Evolutionary conservation across 805 yeast genomes (phyloP).

Genomic region (Martiniozyma abietophila): DNA sequence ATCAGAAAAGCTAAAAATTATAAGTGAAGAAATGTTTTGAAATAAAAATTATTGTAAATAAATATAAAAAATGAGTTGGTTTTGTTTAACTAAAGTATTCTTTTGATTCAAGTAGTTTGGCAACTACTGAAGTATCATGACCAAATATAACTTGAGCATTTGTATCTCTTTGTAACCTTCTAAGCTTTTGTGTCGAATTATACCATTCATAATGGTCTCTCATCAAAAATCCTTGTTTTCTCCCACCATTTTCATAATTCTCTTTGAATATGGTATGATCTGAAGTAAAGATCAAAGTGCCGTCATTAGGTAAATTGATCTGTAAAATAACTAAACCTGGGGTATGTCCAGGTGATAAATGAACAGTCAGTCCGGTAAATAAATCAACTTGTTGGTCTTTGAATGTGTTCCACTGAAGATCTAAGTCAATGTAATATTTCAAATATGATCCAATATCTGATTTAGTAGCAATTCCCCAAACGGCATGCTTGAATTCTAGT

Average conservation of each 20-base stretch:
- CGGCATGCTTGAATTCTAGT: constrained; percentile 3
- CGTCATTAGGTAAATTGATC: constrained; percentile 1
- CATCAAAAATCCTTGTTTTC: constrained; percentile 3
- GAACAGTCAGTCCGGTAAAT: constrained; percentile 2
- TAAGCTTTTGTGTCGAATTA: constrained; percentile 2
- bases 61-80: no score
- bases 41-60: no score
- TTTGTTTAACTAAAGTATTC: constrained; percentile 1
- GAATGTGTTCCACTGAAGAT: constrained; percentile 4
- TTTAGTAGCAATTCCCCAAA: constrained; percentile 6
- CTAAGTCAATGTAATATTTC: constrained; percentile 4
- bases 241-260: constrained; percentile 4
- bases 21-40: no score
- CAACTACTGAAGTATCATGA: constrained; percentile 3
- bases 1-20: no score
- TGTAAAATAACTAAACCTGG: constrained; percentile 4
- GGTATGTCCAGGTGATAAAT: constrained; percentile 3
- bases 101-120: background rate
- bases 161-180: constrained; percentile 5
- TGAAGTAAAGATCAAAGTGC: constrained; percentile 3
- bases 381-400: constrained; percentile 2
- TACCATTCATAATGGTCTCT: constrained; percentile 5
- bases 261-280: constrained; percentile 4
- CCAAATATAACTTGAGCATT: constrained; percentile 4
- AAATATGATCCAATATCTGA: constrained; percentile 5